These are phyloP conservation scores for Mycena belliarum DNA, from an alignment of 768 basidiomycete genomes.

Conservation along the genomic window DNA sequence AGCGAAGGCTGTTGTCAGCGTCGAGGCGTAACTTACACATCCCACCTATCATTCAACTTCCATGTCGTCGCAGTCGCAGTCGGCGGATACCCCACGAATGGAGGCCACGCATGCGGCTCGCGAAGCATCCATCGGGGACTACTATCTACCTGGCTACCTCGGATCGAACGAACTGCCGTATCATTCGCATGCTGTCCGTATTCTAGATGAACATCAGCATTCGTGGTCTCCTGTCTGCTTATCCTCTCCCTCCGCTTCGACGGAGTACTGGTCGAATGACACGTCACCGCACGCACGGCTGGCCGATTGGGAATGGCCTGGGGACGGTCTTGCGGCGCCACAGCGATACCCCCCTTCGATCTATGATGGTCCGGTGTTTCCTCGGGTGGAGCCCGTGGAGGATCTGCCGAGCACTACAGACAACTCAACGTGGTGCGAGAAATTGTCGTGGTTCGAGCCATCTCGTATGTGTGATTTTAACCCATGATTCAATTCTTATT, in stretches of 20 bases:
- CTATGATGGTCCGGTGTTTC: background rate
- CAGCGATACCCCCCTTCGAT: background rate
- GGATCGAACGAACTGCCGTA: background rate
- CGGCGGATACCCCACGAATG: background rate
- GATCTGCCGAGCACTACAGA: background rate
- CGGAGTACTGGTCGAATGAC: constrained; percentile 3
- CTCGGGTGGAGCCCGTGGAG: background rate
- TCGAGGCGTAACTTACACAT: too few species aligned
- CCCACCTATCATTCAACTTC: too few species aligned
- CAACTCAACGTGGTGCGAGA: background rate
- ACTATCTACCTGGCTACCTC: background rate
- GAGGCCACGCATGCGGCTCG: background rate
- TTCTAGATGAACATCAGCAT: background rate
- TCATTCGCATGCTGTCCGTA: background rate
- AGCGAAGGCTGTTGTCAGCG: too few species aligned
- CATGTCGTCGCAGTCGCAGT: too few species aligned
- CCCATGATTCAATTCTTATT: background rate
- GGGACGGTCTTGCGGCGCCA: background rate
- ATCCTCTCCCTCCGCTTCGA: constrained; percentile 11
- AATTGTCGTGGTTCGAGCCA: background rate
- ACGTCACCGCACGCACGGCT: background rate
- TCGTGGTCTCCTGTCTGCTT: background rate
- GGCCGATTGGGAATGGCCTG: background rate
- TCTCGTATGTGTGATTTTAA: too few species aligned
- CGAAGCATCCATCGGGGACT: background rate